phyloP scores from a whole-genome alignment of 2,329 filamentous ascomycete species.

The Kalmusia sp. region DNA sequence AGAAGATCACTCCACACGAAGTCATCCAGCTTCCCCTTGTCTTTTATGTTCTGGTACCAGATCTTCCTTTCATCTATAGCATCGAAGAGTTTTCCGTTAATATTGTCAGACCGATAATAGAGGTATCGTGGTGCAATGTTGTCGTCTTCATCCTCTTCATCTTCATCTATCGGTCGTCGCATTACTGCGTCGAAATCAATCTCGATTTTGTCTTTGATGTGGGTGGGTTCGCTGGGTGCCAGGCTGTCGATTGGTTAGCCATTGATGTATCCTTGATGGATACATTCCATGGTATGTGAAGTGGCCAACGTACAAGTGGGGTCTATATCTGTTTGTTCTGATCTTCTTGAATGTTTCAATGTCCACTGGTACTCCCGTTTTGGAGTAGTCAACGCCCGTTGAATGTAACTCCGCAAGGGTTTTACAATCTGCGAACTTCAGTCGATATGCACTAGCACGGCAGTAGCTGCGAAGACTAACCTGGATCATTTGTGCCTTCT shows the following conservation, averaged over 20 bases:
- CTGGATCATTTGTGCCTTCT: neutral
- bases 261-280: neutral
- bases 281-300: neutral
- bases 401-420: neutral
- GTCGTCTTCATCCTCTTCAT: neutral
- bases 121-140: neutral
- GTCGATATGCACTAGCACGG: neutral
- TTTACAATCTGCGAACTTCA: neutral
- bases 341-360: neutral
- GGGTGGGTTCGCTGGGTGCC: neutral
- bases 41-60: neutral
- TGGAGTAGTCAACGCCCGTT: conserved; percentile 2
- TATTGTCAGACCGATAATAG: conserved; percentile 1
- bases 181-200: neutral
- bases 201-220: neutral
- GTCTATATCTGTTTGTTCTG: neutral
- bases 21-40: neutral
- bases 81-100: neutral
- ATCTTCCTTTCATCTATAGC: conserved; percentile 2
- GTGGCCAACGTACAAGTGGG: neutral
- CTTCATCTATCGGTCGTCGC: neutral
- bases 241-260: neutral
- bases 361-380: neutral
- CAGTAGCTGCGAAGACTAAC: neutral
- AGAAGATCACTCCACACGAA: neutral